Evolutionary conservation across 371 early-diverging fungal species (phyloP).

Genomic region (Mortierella sp.): DNA sequence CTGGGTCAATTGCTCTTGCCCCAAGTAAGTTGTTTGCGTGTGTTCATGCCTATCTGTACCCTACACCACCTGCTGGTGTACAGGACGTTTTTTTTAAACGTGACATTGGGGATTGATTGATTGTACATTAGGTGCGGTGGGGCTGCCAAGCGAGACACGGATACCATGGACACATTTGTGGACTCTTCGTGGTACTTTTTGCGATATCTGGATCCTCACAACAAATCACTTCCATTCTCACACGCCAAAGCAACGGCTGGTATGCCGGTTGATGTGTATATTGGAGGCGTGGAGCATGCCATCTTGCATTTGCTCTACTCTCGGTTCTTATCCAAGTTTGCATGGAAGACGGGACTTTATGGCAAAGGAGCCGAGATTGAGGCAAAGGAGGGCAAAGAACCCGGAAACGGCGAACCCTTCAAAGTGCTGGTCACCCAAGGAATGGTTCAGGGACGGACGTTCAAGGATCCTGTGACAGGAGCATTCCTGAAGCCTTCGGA

Average conservation of each 20-base stretch:
- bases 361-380: slow-evolving; percentile 50
- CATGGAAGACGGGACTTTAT: slow-evolving; percentile 67
- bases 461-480: slow-evolving; percentile 78
- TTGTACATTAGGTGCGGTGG: slow-evolving; percentile 66
- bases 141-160: slow-evolving; percentile 85
- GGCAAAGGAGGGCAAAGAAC: slow-evolving; percentile 55
- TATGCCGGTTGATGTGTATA: slow-evolving; percentile 92
- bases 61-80: too few relatives aligned
- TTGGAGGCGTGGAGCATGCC: slow-evolving; percentile 96
- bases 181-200: slow-evolving; percentile 97
- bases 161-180: slow-evolving; percentile 97
- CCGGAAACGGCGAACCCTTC: slow-evolving; percentile 85
- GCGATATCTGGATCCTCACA: slow-evolving; percentile 84
- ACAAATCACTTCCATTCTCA: slow-evolving; percentile 70
- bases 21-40: slow-evolving; percentile 67
- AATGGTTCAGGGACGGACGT: slow-evolving; percentile 93
- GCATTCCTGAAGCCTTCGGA: slow-evolving; percentile 86
- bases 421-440: slow-evolving; percentile 89
- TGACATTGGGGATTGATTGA: too few relatives aligned
- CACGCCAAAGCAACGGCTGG: slow-evolving; percentile 63
- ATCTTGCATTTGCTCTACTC: slow-evolving; percentile 95
- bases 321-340: slow-evolving; percentile 88
- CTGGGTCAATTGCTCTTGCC: slow-evolving; percentile 78
- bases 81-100: too few relatives aligned
- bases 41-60: too few relatives aligned